Evolutionary conservation across 2,329 filamentous ascomycete species (phyloP).

Genomic region (Gyromitra esculenta): DNA sequence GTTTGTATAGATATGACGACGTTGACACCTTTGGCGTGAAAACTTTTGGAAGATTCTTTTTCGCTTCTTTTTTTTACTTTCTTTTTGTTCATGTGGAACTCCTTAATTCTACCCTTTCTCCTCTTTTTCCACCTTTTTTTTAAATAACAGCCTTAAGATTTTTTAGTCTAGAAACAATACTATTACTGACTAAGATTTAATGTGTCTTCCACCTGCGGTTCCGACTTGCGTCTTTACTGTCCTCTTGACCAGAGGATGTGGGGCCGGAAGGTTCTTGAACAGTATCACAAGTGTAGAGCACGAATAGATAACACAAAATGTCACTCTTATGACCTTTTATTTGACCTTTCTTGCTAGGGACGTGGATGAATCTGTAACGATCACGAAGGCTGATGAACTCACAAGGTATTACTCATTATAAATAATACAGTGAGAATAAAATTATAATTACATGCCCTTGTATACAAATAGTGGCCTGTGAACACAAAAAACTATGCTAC

Average conservation of each 20-base stretch:
- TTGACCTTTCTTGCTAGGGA: neutral
- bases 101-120: neutral
- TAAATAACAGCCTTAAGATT: neutral
- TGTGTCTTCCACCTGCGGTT: neutral
- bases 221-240: too few relatives aligned
- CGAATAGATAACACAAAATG: neutral
- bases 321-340: neutral
- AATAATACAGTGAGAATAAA: neutral
- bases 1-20: constrained; percentile 4
- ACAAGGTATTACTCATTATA: constrained; percentile 11
- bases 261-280: too few relatives aligned
- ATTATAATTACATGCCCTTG: too few relatives aligned
- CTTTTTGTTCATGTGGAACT: neutral
- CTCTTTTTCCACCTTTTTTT: neutral
- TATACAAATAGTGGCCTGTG: too few relatives aligned
- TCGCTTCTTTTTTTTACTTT: neutral
- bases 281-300: neutral
- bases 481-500: too few relatives aligned
- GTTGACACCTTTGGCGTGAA: neutral
- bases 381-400: neutral
- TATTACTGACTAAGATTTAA: neutral
- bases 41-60: neutral
- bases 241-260: too few relatives aligned
- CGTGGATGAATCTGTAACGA: neutral
- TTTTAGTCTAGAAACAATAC: neutral